Percentiles rank a stretch among this genome's conserved stretches.
phyloP scores from a whole-genome alignment of 176 grass and related monocot species.

The Avena sativa region DNA sequence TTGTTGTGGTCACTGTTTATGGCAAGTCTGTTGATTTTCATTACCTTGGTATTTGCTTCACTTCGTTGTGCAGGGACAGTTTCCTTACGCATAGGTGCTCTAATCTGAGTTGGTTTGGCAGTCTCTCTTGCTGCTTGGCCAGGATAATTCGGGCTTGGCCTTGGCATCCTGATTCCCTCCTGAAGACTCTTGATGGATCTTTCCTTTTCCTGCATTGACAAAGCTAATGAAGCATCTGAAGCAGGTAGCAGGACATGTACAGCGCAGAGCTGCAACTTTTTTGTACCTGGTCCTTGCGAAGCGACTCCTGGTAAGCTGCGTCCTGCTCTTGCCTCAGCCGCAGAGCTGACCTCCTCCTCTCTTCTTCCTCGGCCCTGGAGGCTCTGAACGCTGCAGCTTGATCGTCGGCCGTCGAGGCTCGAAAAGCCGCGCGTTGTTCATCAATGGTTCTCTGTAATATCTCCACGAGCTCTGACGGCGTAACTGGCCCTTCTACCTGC shows the following conservation, averaged over 20 bases:
- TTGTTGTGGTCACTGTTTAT: too few relatives aligned
- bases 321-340: slow-evolving; percentile 63
- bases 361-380: slow-evolving; percentile 55
- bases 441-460: slow-evolving; percentile 72
- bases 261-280: background rate
- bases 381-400: slow-evolving; percentile 37
- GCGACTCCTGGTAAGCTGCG: slow-evolving; percentile 67
- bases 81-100: slow-evolving; percentile 39
- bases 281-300: slow-evolving; percentile 63
- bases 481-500: slow-evolving; percentile 72
- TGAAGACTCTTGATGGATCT: slow-evolving; percentile 34
- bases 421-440: slow-evolving; percentile 58
- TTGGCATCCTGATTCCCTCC: slow-evolving; percentile 36
- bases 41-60: slow-evolving; percentile 67
- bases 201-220: slow-evolving; percentile 55
- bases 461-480: slow-evolving; percentile 68
- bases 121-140: slow-evolving; percentile 33
- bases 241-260: background rate
- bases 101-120: slow-evolving; percentile 35
- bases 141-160: slow-evolving; percentile 5
- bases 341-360: slow-evolving; percentile 53
- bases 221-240: background rate
- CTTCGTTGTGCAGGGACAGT: slow-evolving; percentile 41
- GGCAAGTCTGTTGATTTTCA: background rate
- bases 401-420: background rate